These are phyloP conservation scores for Mollisia scopiformis DNA, from an alignment of 2,329 filamentous ascomycete genomes.

Conservation along the genomic window DNA sequence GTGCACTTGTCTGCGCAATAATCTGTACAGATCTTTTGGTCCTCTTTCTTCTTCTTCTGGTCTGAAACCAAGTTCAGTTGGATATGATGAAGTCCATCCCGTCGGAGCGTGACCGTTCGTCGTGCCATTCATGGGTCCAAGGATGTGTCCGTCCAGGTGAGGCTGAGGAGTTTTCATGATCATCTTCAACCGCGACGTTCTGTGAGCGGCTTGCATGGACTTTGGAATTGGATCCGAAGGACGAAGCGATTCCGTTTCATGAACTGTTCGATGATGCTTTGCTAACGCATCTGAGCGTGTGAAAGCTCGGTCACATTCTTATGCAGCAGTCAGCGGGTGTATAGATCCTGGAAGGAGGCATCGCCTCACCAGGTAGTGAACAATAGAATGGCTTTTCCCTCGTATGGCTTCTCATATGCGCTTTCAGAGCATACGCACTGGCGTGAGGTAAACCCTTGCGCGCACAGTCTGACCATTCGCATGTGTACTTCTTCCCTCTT, in stretches of 20 bases:
- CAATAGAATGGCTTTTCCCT: constrained; percentile 99
- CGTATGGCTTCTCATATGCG: constrained; percentile 97
- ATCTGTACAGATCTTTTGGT: constrained; percentile 67
- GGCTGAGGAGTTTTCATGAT: constrained; percentile 59
- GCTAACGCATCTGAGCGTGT: constrained; percentile 93
- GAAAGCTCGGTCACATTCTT: constrained; percentile 96
- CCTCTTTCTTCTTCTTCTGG: constrained; percentile 63
- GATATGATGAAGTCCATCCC: constrained; percentile 39
- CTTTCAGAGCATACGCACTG: constrained; percentile 92
- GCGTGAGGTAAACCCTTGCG: constrained; percentile 91
- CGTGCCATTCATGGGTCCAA: constrained; percentile 47
- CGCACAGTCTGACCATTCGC: constrained; percentile 90
- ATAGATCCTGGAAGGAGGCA: neutral
- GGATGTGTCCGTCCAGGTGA: constrained; percentile 58
- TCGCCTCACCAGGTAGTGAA: constrained; percentile 76
- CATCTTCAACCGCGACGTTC: constrained; percentile 59
- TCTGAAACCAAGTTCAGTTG: constrained; percentile 60
- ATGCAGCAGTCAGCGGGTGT: constrained; percentile 24
- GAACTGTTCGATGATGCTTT: constrained; percentile 98
- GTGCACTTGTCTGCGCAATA: constrained; percentile 65
- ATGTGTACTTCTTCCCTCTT: constrained; percentile 95
- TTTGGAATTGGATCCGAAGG: constrained; percentile 76
- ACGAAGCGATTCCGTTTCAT: constrained; percentile 93
- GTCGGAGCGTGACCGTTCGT: constrained; percentile 22
- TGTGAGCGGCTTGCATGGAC: constrained; percentile 55